Evolutionary conservation across 208 protist genomes (phyloP).

Genomic region (Plasmodiophora brassicae): DNA sequence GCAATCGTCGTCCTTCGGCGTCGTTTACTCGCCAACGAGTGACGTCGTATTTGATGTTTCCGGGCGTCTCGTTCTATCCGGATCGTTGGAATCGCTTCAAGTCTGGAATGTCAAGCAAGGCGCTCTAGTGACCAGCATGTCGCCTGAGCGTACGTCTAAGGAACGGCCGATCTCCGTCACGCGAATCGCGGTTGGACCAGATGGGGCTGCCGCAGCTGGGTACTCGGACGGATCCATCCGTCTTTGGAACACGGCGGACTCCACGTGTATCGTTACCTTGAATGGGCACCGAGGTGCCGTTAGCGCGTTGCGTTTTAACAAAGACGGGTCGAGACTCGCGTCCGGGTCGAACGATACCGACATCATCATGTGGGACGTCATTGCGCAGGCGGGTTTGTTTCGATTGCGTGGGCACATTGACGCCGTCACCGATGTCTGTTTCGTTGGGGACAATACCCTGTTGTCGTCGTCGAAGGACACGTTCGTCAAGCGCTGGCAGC

Average conservation of each 20-base stretch:
- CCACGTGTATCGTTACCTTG: constrained; percentile 48
- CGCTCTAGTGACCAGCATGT: not conserved
- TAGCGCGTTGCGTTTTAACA: constrained; percentile 60
- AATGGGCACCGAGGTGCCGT: constrained; percentile 64
- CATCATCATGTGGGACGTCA: constrained; percentile 94
- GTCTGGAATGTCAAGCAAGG: constrained; percentile 52
- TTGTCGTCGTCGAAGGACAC: constrained; percentile 63
- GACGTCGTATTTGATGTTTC: constrained; percentile 35
- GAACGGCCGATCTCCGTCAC: constrained; percentile 61
- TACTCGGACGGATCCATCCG: constrained; percentile 65
- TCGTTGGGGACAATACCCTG: constrained; percentile 52
- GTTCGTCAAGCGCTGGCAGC: constrained; percentile 70
- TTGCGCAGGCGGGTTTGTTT: constrained; percentile 62
- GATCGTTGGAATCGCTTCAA: constrained; percentile 49
- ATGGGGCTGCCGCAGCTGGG: constrained; percentile 62
- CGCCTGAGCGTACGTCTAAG: not conserved
- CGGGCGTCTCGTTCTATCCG: constrained; percentile 31
- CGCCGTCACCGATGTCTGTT: constrained; percentile 58
- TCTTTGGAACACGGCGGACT: constrained; percentile 57
- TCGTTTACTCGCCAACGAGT: constrained; percentile 40
- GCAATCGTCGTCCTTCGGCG: constrained; percentile 34
- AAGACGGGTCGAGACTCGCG: constrained; percentile 56
- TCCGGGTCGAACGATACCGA: constrained; percentile 90
- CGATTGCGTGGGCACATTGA: constrained; percentile 68
- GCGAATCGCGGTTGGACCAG: constrained; percentile 67